Base-by-base conservation (phyloP, 495 filamentous ascomycete species). In the Tuber melanosporum region DNA sequence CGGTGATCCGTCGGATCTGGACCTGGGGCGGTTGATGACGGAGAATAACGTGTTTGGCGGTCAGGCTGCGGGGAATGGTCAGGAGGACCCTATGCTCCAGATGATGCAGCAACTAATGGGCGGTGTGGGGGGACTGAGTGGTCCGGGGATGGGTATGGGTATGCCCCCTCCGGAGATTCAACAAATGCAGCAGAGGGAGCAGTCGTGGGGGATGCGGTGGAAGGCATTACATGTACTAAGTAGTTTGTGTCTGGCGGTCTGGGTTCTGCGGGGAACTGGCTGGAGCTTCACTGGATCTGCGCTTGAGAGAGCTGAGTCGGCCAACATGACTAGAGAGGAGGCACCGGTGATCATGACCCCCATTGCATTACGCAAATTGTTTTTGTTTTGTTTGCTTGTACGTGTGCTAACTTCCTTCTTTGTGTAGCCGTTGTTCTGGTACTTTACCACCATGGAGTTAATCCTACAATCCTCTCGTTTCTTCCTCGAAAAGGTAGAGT, bases 401-500 rank as follows among this genome's bases (percentile, higher is more conserved):
- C n/a, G 36, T 44, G 46, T 22, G 32, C 72, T 74, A 74, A 74
- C 32, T 26, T 72, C 22, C 32, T 15, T 72, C 41, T 44, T 20
- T 74, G 39, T 75, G 46, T 73, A 83, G 82, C 77, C 80, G 36
- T 45, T 83, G 41, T 83, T 83, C 75, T 83, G 82, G 75, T 83
- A 83, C 71, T 83, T 83, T 49, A 77, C 82, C 22, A 80, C 75
- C 17, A 83, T 83, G 82, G 82, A 83, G 62, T 73, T 83, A 9
- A 39, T 82, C 42, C 71, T 83, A 20, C 82, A 83, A 70, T 83
- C 82, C 7, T 75, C 74, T 15, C 49, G 82, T 22, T 83, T 83
- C 70, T 74, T 83, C 26, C 46, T 83, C 26, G 82, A 83, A 69
- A 83, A 83, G 76, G 80, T 82, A 79, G 71, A 69, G 44, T 5